Base-by-base conservation (phyloP, 2,329 filamentous ascomycete species). In the Fusarium buxicola region DNA sequence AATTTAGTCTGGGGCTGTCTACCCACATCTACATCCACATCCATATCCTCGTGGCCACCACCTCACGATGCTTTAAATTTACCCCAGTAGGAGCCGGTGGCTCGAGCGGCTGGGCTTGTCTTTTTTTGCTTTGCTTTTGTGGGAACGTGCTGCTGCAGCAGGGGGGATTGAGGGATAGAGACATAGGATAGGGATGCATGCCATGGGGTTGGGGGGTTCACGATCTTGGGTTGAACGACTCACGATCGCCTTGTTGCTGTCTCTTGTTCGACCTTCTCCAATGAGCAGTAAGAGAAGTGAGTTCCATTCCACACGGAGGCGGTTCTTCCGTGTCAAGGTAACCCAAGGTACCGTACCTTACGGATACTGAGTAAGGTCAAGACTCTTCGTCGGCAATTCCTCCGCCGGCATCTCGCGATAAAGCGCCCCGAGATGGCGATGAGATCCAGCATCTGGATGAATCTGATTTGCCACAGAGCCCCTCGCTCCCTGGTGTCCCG, bases 361-460 rank as follows among this genome's bases (percentile, higher is more conserved):
- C 21, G 21, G n/a, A n/a, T n/a, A 21, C 4, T 6, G 21, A 6
- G 21, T 21, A 21, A 21, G 6, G 21, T 21, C 4, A 4, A 21
- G 4, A 35, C 27, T 58, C 45, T 50, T 41, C 27, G 24, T 31
- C 9, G n/a, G 12, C 25, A 39, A 40, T 13, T 55, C 50, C 65
- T 53, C 65, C 67, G 55, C 65, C 66, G 66, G 68, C 38, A 58
- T 39, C 50, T 70, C 69, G 69, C 65, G 55, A 59, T 35, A 71
- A 70, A 69, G 36, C 24, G 54, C 35, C 30, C 69, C 69, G 69
- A 71, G 69, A 54, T 44, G 43, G 15, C 28, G 27, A 50, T 18
- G 25, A 43, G 38, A 58, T 49, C 27, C 54, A 57, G 55, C 39
- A 55, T 43, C 31, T 25, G 10, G n/a, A 36, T 31, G 46, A 36